Evolutionary conservation across 768 basidiomycete species (phyloP), one percentile per base, ranked within the genome.

Genomic region (Boletus sp.): DNA sequence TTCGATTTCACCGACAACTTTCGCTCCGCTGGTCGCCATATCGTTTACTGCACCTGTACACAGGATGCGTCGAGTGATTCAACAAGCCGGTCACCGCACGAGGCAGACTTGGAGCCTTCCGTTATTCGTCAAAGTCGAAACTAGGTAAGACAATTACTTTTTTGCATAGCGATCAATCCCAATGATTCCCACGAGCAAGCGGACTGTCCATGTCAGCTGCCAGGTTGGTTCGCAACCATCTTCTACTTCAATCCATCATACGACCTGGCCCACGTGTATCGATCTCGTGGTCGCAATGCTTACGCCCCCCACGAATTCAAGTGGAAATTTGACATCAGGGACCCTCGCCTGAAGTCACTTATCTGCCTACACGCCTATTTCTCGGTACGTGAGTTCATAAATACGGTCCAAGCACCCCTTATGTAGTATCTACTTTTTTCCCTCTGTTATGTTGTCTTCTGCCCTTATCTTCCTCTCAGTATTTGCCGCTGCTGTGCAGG

Each of bases 401-500:
- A 45, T 45, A 45, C 24, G 44, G 28, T 7, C 28, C 18, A 12
- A 45, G 28, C 7, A 9, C 3, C 28, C 28, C 3, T 45, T 8
- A 15, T 17, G 28, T 45, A 45, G 15, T 14, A 45, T 17, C 15
- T 29, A 2, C 44, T 28, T 45, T 29, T 8, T 8, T 45, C 24
- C 44, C 44, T 45, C 28, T 45, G 28, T 29, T 15, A 72, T 73
- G 69, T 36, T 71, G 15, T 50, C 51, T 20, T 64, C 52, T 35
- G 39, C 56, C 7, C 15, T 72, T 8, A 44, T 64, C 35, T 28
- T 67, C 17, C 48, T 69, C 11, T 48, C 59, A 0, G n/a, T 69
- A 7, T 67, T 72, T 39, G 33, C 59, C 3, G 41, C 57, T 14
- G 53, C 58, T 18, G 69, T 55, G 28, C 64, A 59, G 17, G 75